Evolutionary conservation across 768 basidiomycete genomes (phyloP), one percentile per base, ranked within the genome.

Genomic region (Strobilomyces echinocephalus): DNA sequence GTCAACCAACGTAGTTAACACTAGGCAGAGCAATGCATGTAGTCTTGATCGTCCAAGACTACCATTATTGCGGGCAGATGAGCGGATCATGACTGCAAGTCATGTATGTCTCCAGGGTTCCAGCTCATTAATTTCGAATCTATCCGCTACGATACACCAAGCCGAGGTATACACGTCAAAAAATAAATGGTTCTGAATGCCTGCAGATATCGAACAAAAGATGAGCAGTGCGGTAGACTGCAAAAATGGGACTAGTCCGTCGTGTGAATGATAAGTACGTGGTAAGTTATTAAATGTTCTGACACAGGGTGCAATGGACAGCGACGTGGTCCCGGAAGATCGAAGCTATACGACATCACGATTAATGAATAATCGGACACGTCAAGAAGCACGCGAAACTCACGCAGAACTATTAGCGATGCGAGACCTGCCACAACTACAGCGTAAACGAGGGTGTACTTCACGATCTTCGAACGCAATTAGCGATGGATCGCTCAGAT

Each of bases 391-490:
- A 48, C 15, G 28, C 2, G 15, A 47, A 16, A 82, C 90, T 61
- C 76, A 93, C 91, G 91, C 63, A 92, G 68, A 56, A 84, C 79
- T 63, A 97, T 82, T 68, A 97, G 75, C 20, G 93, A 86, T 36
- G 88, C 87, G 53, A 97, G 78, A 47, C 84, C 68, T 31, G 86
- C 80, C 53, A 94, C 78, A 68, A 95, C 79, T 46, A 88, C 51
- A 52, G 86, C 64, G 73, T 95, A 98, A 30, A 95, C 76, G 51
- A 93, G 55, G 18, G 91, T 86, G 70, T 95, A 95, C 69, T 91
- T 93, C 66, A 90, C 72, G 63, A 92, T 79, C 85, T 87, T 61
- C 0, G n/a, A n/a, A 39, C 21, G 34, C 33, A 12, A 39, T 64
- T 31, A 55, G 60, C 16, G 2, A 36, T 26, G 16, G 30, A 21